Percentiles rank a stretch among this genome's conserved stretches.
Evolutionary conservation across 1,139 yeast species (phyloP).

Genomic region (Saccharomycopsis phalli): DNA sequence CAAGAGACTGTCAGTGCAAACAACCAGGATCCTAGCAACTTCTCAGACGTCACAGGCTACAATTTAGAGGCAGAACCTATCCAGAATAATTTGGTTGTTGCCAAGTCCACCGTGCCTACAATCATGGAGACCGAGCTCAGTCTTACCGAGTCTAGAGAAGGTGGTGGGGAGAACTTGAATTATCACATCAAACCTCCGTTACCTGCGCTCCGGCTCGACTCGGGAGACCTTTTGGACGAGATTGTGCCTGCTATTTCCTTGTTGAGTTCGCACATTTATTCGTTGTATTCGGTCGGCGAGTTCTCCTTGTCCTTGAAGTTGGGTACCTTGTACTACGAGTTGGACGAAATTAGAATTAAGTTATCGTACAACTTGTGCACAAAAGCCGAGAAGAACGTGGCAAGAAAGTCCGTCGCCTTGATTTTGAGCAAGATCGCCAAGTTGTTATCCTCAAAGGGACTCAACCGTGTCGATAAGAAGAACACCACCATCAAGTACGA

Average conservation of each 20-base stretch:
- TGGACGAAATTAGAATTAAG: conserved; percentile 57
- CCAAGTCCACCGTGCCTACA: conserved; percentile 31
- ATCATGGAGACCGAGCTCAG: conserved; percentile 38
- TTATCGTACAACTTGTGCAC: conserved; percentile 53
- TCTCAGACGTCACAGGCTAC: conserved; percentile 31
- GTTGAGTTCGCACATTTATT: conserved; percentile 55
- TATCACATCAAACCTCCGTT: conserved; percentile 39
- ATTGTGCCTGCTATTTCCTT: conserved; percentile 48
- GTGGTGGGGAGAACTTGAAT: conserved; percentile 24
- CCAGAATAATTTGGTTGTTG: conserved; percentile 24
- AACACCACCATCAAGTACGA: conserved; percentile 36
- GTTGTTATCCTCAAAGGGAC: conserved; percentile 41
- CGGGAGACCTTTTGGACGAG: conserved; percentile 45
- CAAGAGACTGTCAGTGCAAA: neutral
- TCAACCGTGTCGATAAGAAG: conserved; percentile 24
- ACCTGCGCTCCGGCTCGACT: conserved; percentile 40
- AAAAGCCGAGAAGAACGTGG: conserved; percentile 42
- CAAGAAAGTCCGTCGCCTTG: conserved; percentile 52
- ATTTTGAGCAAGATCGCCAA: conserved; percentile 61
- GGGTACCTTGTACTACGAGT: conserved; percentile 43
- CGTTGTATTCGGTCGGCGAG: conserved; percentile 64
- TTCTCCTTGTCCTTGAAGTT: conserved; percentile 51
- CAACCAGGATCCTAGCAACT: conserved; percentile 20
- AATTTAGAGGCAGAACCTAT: conserved; percentile 28
- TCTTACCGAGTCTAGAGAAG: conserved; percentile 24